A percentile compares a stretch with the other conserved stretches of the same genome.
Evolutionary conservation across 305 asterid genomes (phyloP).

Genomic region (Fraxinus baroniana): DNA sequence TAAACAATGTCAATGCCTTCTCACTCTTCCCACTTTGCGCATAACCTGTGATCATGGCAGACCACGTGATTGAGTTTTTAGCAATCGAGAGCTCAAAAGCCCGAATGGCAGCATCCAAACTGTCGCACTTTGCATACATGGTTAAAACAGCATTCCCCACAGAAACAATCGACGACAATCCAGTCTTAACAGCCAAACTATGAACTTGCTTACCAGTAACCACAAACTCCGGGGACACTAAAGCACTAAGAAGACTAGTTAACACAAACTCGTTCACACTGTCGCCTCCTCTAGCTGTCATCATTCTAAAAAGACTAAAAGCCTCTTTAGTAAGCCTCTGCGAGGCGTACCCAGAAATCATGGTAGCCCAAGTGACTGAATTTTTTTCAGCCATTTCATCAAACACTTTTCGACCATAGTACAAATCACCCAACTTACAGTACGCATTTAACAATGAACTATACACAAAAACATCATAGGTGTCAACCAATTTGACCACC

Average conservation of each 20-base stretch:
- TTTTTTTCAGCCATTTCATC: slow-evolving; percentile 76
- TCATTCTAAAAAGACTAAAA: slow-evolving; percentile 43
- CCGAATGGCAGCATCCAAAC: slow-evolving; percentile 44
- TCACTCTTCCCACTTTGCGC: slow-evolving; percentile 75
- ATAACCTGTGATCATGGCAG: slow-evolving; percentile 81
- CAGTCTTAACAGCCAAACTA: slow-evolving; percentile 52
- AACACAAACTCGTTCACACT: slow-evolving; percentile 65
- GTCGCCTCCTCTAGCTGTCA: slow-evolving; percentile 40
- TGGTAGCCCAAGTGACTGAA: slow-evolving; percentile 75
- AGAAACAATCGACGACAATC: slow-evolving; percentile 43
- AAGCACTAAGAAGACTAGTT: slow-evolving; percentile 74
- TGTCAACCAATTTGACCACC: slow-evolving; percentile 40
- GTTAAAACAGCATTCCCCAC: slow-evolving; percentile 82
- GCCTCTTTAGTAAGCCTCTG: slow-evolving; percentile 57
- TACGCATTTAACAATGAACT: slow-evolving; percentile 65
- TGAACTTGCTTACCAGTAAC: slow-evolving; percentile 64
- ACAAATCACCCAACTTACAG: slow-evolving; percentile 53
- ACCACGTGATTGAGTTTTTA: slow-evolving; percentile 81
- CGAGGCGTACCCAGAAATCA: slow-evolving; percentile 78
- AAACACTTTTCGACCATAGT: slow-evolving; percentile 56
- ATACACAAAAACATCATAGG: slow-evolving; percentile 57
- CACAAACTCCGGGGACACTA: slow-evolving; percentile 40
- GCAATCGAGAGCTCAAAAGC: slow-evolving; percentile 52
- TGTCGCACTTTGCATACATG: slow-evolving; percentile 72
- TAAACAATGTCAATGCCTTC: slow-evolving; percentile 61